Conservation (phyloP, 2,329 filamentous ascomycete species). For the Diplodia mutila region DNA sequence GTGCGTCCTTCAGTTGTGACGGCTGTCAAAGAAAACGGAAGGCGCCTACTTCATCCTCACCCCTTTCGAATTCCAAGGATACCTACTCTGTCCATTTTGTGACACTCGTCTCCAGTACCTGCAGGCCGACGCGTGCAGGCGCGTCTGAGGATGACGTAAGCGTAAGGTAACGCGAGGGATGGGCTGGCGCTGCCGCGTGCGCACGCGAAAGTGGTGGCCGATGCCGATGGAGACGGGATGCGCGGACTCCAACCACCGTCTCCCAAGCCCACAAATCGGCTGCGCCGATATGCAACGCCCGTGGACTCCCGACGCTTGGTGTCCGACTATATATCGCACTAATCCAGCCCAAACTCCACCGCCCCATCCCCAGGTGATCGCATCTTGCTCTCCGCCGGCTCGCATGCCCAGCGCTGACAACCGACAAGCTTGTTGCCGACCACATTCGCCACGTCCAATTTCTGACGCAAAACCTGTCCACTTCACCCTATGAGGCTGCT, state of each 20-base stretch:
- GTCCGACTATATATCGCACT: slow-evolving; percentile 12
- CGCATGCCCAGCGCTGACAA: slow-evolving; percentile 1
- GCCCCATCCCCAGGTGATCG: background rate
- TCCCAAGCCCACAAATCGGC: slow-evolving; percentile 14
- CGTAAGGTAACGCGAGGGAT: no score
- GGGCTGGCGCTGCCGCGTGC: background rate
- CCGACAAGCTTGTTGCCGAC: background rate
- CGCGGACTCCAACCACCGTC: slow-evolving; percentile 7
- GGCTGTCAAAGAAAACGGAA: no score
- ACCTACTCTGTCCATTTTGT: no score
- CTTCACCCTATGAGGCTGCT: slow-evolving; percentile 32
- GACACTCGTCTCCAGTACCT: background rate
- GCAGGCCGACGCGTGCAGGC: background rate
- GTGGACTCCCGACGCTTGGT: background rate
- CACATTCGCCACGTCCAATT: background rate
- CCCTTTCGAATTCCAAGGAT: no score
- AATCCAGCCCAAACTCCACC: slow-evolving; percentile 6
- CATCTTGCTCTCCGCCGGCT: background rate
- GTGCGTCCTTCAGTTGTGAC: no score
- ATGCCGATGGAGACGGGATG: slow-evolving; percentile 1
- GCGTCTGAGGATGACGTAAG: slow-evolving; percentile 6
- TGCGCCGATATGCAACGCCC: slow-evolving; percentile 3
- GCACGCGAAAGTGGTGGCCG: background rate
- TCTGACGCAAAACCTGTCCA: background rate
- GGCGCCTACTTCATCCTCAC: no score